Conservation (phyloP, 2,329 filamentous ascomycete genomes). For the Lasiodiplodia hormozganensis region DNA sequence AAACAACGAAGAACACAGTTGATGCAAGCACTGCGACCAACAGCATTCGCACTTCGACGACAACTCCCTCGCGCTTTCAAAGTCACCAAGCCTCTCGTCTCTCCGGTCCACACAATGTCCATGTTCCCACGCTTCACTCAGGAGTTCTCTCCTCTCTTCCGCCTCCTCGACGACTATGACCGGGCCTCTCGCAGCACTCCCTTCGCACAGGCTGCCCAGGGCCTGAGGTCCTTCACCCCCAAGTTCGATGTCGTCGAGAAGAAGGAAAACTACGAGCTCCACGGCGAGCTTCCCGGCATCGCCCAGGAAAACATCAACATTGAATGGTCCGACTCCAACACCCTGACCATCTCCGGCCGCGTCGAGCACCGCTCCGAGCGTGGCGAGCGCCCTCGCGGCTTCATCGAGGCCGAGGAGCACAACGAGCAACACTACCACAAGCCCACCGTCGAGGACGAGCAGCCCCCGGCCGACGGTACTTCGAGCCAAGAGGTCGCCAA, state of each 20-base stretch:
- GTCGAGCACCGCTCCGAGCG: constrained; percentile 69
- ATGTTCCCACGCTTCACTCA: constrained; percentile 51
- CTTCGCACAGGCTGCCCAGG: constrained; percentile 38
- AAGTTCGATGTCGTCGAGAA: constrained; percentile 81
- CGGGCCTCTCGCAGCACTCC: constrained; percentile 37
- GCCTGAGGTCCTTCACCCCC: constrained; percentile 69
- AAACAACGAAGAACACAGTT: constrained; percentile 33
- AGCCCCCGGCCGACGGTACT: constrained; percentile 24
- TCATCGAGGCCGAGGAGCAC: constrained; percentile 51
- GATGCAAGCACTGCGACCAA: constrained; percentile 47
- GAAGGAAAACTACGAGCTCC: constrained; percentile 72
- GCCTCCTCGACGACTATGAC: constrained; percentile 57
- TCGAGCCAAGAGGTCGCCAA: constrained; percentile 37
- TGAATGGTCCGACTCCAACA: constrained; percentile 80
- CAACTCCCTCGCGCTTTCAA: constrained; percentile 42
- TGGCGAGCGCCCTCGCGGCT: constrained; percentile 57
- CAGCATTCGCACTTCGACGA: constrained; percentile 34
- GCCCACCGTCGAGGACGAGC: constrained; percentile 72
- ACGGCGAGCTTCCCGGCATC: constrained; percentile 80
- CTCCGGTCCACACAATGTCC: constrained; percentile 44
- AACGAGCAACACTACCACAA: constrained; percentile 47
- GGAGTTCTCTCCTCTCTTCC: constrained; percentile 54
- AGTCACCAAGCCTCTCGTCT: constrained; percentile 38
- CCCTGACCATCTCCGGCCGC: constrained; percentile 72
- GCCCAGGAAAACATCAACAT: constrained; percentile 76